These are phyloP conservation scores for Pontederia paniculata DNA, from an alignment of 176 grass and related monocot genomes.

Conservation along the genomic window DNA sequence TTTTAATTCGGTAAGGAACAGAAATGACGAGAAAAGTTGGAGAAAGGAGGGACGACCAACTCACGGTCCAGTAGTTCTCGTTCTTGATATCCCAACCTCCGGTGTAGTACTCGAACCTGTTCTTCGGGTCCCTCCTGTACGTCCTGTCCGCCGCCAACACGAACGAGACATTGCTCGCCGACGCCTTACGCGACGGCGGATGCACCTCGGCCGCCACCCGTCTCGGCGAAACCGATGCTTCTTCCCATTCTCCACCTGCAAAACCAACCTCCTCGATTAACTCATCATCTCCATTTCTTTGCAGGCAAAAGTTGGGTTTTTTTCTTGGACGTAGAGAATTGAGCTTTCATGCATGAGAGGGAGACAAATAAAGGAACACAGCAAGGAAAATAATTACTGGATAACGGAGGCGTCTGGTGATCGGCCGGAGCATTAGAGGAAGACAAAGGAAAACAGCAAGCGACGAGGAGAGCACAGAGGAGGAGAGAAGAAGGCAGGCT, in stretches of 20 bases:
- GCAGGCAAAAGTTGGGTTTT: too few species aligned
- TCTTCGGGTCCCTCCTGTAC: conserved; percentile 62
- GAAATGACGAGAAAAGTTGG: background rate
- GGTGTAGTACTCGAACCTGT: conserved; percentile 49
- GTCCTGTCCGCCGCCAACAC: conserved; percentile 58
- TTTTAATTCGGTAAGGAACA: too few species aligned
- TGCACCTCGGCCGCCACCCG: conserved; percentile 51
- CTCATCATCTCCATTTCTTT: too few species aligned
- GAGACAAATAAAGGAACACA: too few species aligned
- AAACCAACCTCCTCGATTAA: background rate
- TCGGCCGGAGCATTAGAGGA: too few species aligned
- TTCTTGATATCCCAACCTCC: conserved; percentile 92
- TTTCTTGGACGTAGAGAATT: too few species aligned
- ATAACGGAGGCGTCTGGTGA: too few species aligned
- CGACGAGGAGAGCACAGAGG: too few species aligned
- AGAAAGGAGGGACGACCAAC: conserved; percentile 2
- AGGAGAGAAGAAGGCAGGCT: too few species aligned
- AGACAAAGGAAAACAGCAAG: too few species aligned
- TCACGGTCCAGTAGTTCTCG: conserved; percentile 76
- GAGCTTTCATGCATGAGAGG: too few species aligned
- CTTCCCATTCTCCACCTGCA: conserved; percentile 12
- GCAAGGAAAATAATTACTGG: too few species aligned
- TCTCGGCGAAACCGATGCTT: conserved; percentile 25
- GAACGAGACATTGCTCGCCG: conserved; percentile 48
- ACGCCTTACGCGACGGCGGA: conserved; percentile 8